Evolutionary conservation across 768 basidiomycete genomes (phyloP), one percentile per base, ranked within the genome.

Genomic region (Naganishia kalamii): DNA sequence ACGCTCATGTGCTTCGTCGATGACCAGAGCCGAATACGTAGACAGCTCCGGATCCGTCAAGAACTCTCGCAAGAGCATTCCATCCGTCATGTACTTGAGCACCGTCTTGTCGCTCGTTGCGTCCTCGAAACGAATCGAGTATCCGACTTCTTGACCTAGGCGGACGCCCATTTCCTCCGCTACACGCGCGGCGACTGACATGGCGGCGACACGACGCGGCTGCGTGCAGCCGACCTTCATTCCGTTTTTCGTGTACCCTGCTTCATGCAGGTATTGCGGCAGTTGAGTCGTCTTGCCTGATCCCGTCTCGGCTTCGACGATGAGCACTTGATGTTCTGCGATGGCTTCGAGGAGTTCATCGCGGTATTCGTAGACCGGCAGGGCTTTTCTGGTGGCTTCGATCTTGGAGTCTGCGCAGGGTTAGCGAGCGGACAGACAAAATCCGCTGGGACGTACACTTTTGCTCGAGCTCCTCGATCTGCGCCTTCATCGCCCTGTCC

Each of bases 81-180:
- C 96, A 74, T 99, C 96, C 47, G 96, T 99, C 96, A 99, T 96
- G 80, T 99, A 99, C 80, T 99, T 98, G 74, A 99, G 82, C 47
- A 93, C 88, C 4, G 96, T 99, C 82, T 96, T 97, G 82, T 98
- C 92, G 81, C 91, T 96, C 21, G 96, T 99, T 78, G 92, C 96
- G 78, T 99, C 96, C 79, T 99, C 96, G 80, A 99, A 99, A 33
- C 96, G 90, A 71, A 99, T 99, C 35, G 93, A 94, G 79, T 99
- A 99, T n/a, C 96, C 96, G 54, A 99, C 96, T 80, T 98, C 94
- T 71, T 93, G 90, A 11, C 96, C 96, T 43, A 99, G 87, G 78
- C 97, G 89, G 3, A 87, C 89, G 8, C 93, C 96, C 88, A 98
- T 92, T 80, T 99, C 96, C 68, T 98, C 96, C 0, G 96, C 94